Percentiles rank a stretch among this genome's conserved stretches.
phyloP scores from a whole-genome alignment of 2,329 filamentous ascomycete genomes.

The Aspergillus sclerotialis region DNA sequence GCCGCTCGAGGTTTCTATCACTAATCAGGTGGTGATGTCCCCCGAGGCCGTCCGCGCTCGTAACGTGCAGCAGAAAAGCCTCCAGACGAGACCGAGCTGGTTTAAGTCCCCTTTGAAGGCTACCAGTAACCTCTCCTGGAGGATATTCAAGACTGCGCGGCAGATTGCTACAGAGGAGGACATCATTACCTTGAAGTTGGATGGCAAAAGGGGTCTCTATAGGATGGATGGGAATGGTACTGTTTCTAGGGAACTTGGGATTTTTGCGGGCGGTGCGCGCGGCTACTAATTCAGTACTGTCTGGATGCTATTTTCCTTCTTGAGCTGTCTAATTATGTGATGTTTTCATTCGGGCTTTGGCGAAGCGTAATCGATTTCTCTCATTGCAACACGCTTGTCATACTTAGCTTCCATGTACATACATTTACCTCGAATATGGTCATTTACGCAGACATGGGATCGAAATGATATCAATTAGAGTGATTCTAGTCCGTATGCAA shows the following conservation, averaged over 20 bases:
- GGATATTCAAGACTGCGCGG: conserved; percentile 27
- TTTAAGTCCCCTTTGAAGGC: conserved; percentile 26
- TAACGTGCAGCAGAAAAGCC: conserved; percentile 8
- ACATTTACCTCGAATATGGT: background rate
- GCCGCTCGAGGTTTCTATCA: conserved; percentile 28
- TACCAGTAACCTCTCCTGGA: conserved; percentile 23
- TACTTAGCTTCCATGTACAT: conserved; percentile 9
- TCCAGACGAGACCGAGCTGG: conserved; percentile 17
- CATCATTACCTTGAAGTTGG: conserved; percentile 31
- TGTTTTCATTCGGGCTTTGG: no score
- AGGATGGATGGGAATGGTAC: conserved; percentile 33
- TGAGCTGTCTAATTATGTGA: conserved; percentile 8
- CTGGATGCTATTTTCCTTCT: conserved; percentile 5
- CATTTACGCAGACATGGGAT: background rate
- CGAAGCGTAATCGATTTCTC: no score
- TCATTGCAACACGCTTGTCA: no score
- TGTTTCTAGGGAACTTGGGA: conserved; percentile 27
- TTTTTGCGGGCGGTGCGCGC: conserved; percentile 23
- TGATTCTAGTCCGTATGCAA: background rate
- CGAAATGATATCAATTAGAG: background rate
- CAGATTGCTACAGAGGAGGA: conserved; percentile 35
- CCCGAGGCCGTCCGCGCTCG: conserved; percentile 16
- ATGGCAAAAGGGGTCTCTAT: conserved; percentile 27
- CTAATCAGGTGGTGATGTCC: conserved; percentile 24
- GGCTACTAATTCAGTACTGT: conserved; percentile 5